Base-by-base conservation (phyloP, 306 rosid species). In the Trifolium fragiferum region DNA sequence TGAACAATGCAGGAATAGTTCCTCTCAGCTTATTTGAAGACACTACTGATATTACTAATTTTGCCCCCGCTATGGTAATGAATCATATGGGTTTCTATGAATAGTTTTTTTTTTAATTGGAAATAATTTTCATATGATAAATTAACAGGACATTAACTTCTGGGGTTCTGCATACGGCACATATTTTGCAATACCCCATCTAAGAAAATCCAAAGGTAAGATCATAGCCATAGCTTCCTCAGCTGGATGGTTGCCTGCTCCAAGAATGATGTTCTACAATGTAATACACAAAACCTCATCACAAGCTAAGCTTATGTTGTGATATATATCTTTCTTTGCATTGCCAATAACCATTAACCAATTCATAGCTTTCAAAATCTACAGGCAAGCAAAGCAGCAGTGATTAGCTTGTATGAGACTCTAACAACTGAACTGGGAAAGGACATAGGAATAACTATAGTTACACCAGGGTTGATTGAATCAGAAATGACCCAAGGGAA, bases 381-480 rank as follows among this genome's bases (percentile, higher is more conserved):
- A 49, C 88, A 89, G 96, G 90, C 92, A 13, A 82, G 89, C 83
- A 92, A 92, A 85, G 87, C 92, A 27, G 92, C 93, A 19, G 40
- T 78, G 25, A 80, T 83, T 18, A 87, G 87, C 87, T 74, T 90
- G 2, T 92, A 80, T 43, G 89, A 92, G 87, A 86, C 69, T 6
- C 53, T 92, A 37, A 84, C 87, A 73, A 72, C 80, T 2, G 93
- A 92, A 76, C 16, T 86, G 25, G 96, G 90, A 82, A 58, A 32
- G 13, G 89, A 86, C 21, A 79, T 92, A 13, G 86, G 93, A 62
- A 85, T 92, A 80, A 85, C 88, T 8, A 84, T 84, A 78, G 89
- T 85, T 57, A 85, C 88, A 10, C 93, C 92, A 3, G 90, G 92
- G 37, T 35, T 85, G 38, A 19, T 79, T 0, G 93, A 85, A 57